phyloP scores from a whole-genome alignment of 2,329 filamentous ascomycete species.

The Neoascochyta sp. region DNA sequence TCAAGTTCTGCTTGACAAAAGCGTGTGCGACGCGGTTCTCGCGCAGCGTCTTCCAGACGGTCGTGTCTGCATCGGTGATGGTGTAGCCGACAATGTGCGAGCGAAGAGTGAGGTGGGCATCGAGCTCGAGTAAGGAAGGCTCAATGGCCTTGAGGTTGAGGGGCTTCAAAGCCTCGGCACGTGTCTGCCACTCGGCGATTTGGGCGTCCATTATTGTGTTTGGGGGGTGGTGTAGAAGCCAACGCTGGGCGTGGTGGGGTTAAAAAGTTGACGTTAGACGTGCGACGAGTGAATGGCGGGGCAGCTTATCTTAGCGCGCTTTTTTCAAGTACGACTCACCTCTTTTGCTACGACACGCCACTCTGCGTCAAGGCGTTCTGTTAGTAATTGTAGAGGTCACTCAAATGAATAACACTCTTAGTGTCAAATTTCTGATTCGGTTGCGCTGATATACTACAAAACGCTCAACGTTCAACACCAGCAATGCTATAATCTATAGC shows the following conservation, averaged over 20 bases:
- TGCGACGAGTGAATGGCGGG: constrained; percentile 12
- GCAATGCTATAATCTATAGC: no score
- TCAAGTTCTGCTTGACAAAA: constrained; percentile 72
- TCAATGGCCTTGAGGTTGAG: constrained; percentile 82
- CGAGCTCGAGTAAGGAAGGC: constrained; percentile 68
- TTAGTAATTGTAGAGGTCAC: no score
- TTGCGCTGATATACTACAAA: no score
- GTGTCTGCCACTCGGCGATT: constrained; percentile 55
- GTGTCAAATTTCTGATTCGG: no score
- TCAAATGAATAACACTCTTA: no score
- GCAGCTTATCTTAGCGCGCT: constrained; percentile 6
- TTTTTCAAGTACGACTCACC: no score
- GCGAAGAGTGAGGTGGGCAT: constrained; percentile 82
- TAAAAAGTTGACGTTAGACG: constrained; percentile 13
- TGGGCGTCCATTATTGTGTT: constrained; percentile 31
- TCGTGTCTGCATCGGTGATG: constrained; percentile 71
- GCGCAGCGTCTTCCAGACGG: constrained; percentile 78
- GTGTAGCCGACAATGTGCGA: constrained; percentile 81
- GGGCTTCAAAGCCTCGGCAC: constrained; percentile 50
- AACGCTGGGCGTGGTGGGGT: constrained; percentile 1
- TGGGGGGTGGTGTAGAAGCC: constrained; percentile 2
- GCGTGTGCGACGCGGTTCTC: constrained; percentile 80
- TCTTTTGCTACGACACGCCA: no score
- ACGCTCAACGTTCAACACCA: no score
- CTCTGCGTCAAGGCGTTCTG: no score